Evolutionary conservation across 176 grass and related monocot genomes (phyloP).

Genomic region (Stipa capillata): DNA sequence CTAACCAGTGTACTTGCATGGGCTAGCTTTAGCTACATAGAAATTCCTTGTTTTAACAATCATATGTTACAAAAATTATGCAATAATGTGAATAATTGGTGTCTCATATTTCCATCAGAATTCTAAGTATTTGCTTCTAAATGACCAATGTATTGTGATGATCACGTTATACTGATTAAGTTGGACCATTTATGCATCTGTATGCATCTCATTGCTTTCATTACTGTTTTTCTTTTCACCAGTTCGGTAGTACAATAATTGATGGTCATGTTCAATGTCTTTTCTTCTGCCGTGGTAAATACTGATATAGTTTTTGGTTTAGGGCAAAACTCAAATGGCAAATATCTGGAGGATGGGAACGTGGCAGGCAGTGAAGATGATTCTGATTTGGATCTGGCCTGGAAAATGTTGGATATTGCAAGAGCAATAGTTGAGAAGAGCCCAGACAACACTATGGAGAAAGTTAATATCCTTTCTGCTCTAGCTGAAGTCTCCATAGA

Average conservation of each 20-base stretch:
- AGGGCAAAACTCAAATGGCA: conserved; percentile 40
- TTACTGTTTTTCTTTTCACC: not conserved
- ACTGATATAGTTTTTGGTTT: conserved; percentile 17
- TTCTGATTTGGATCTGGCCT: conserved; percentile 83
- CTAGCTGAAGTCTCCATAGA: conserved; percentile 70
- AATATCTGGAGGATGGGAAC: conserved; percentile 35
- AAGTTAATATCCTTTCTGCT: conserved; percentile 64
- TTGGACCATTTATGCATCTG: not conserved
- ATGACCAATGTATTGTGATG: not conserved
- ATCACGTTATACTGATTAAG: not conserved
- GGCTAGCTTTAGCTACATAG: not conserved
- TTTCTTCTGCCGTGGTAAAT: not conserved
- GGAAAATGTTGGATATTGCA: conserved; percentile 94
- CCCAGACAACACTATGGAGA: conserved; percentile 49
- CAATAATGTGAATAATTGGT: not conserved
- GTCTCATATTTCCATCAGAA: not conserved
- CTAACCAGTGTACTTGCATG: not conserved
- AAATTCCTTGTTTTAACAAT: not conserved
- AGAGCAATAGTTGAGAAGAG: conserved; percentile 74
- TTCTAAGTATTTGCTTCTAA: not conserved
- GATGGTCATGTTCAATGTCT: not conserved
- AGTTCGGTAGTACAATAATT: not conserved
- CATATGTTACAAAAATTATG: not conserved
- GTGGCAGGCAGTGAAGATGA: conserved; percentile 62
- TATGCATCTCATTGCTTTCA: not conserved